Conservation (phyloP, 1,284 basidiomycete genomes). For the Sphaerobolus stellatus region DNA sequence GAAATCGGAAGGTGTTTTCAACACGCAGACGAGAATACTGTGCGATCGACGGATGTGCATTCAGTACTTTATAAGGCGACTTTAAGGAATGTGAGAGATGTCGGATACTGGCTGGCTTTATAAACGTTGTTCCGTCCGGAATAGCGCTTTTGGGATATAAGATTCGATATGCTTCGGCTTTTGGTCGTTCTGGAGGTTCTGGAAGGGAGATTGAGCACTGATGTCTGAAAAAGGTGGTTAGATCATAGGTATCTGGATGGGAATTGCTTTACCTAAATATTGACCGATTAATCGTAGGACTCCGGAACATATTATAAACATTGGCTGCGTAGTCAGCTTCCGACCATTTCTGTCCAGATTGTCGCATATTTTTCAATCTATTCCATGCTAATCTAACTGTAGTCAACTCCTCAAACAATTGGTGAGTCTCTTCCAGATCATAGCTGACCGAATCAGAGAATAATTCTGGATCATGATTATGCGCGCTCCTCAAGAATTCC, state of each 20-base stretch:
- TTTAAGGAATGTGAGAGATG: constrained; percentile 40
- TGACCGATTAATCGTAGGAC: constrained; percentile 41
- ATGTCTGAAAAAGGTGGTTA: constrained; percentile 31
- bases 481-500: constrained; percentile 41
- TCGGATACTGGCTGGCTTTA: constrained; percentile 39
- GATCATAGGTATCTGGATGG: neutral
- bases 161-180: constrained; percentile 36
- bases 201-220: constrained; percentile 52
- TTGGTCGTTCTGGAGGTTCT: constrained; percentile 38
- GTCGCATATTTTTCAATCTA: constrained; percentile 42
- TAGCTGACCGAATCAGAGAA: constrained; percentile 35
- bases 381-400: constrained; percentile 46
- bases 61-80: constrained; percentile 49
- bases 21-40: constrained; percentile 37
- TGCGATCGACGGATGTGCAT: constrained; percentile 35
- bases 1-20: constrained; percentile 50
- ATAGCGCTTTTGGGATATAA: constrained; percentile 44
- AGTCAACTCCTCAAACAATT: constrained; percentile 38
- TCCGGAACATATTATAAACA: constrained; percentile 54
- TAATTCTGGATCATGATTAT: constrained; percentile 36
- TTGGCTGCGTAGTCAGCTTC: constrained; percentile 57
- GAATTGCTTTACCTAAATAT: constrained; percentile 38
- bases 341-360: constrained; percentile 46
- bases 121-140: constrained; percentile 50
- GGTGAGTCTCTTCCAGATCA: constrained; percentile 13